Conservation (phyloP, 108 stramenopile genomes). For the Craspedostauros australis region DNA sequence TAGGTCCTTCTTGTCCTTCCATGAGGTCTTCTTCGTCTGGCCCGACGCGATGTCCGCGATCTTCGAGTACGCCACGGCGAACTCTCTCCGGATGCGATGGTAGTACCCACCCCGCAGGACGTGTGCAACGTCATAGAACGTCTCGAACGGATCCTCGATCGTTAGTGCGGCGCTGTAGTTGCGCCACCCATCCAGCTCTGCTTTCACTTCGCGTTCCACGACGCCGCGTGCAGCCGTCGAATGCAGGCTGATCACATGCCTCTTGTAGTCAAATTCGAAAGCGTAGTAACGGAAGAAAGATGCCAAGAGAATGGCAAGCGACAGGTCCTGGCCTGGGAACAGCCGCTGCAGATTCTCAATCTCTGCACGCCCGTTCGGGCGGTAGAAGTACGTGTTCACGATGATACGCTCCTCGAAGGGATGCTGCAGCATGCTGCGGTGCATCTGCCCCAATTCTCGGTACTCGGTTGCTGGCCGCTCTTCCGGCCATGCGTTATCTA, state of each 20-base stretch:
- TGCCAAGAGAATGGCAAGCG: constrained; percentile 79
- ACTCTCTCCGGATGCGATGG: constrained; percentile 72
- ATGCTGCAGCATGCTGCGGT: constrained; percentile 53
- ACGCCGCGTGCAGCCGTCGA: constrained; percentile 37
- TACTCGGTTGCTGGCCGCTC: constrained; percentile 44
- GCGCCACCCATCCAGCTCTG: constrained; percentile 92
- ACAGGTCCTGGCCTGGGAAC: constrained; percentile 53
- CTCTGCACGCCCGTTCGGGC: constrained; percentile 23
- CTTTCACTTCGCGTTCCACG: constrained; percentile 82
- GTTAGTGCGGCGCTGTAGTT: constrained; percentile 78
- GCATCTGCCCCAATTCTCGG: constrained; percentile 39
- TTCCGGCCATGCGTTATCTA: constrained; percentile 73
- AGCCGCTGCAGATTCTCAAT: constrained; percentile 37
- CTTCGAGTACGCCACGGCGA: constrained; percentile 82
- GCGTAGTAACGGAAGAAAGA: constrained; percentile 90
- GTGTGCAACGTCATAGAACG: constrained; percentile 98
- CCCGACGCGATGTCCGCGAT: constrained; percentile 58
- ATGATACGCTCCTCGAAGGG: constrained; percentile 53
- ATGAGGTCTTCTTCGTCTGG: constrained; percentile 16
- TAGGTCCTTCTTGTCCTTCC: constrained; percentile 25
- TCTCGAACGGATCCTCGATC: constrained; percentile 99
- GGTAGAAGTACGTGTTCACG: constrained; percentile 82
- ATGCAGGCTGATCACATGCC: constrained; percentile 73
- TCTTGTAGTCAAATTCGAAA: constrained; percentile 87
- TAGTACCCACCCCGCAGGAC: constrained; percentile 87